Evolutionary conservation across 2,329 filamentous ascomycete species (phyloP), one percentile per base, ranked within the genome.

Genomic region (Monilinia fructicola): DNA sequence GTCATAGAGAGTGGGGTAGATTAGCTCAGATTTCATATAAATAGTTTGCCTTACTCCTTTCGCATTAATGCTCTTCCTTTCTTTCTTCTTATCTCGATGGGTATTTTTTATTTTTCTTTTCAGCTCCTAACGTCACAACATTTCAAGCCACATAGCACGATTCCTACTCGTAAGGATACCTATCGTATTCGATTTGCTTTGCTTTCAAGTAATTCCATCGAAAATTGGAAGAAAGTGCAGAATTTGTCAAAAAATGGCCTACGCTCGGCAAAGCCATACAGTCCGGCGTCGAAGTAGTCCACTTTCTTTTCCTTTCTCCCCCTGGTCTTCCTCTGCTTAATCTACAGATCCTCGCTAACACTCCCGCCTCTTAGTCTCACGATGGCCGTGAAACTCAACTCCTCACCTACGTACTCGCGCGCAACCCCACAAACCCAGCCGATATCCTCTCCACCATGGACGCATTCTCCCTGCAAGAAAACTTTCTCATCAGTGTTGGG

Each of bases 401-500:
- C 9, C 80, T 93, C 9, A 85, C 90, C 71, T 91, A 85, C 74
- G 5, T 35, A 80, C 18, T 6, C 42, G 18, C 42, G 18, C 18
- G 14, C 16, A 44, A 14, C 38, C 83, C 88, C 4, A 79, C 85
- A 62, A 86, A 85, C 28, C 89, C 90, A 0, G 74, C 82, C 21
- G 83, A 82, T 64, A 84, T 93, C 2, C 80, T 93, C 0, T 81
- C 82, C 21, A 85, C 85, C 40, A 91, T 93, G 75, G 89, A 93
- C 73, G 84, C 89, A 64, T 93, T 83, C 76, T 85, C 81, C 14
- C 77, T 83, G 40, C 85, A 83, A 10, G 82, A 85, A 68, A 88
- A 88, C 74, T 90, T 88, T 69, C 83, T 93, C 64, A 93, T 93
- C 87, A 93, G 92, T 69, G 85, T 93, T 2, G 90, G 90, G 53